A percentile compares a stretch with the other conserved stretches of the same genome.
Conservation (phyloP, 176 grass and related monocot genomes). For the barley (Hordeum vulgare) region DNA sequence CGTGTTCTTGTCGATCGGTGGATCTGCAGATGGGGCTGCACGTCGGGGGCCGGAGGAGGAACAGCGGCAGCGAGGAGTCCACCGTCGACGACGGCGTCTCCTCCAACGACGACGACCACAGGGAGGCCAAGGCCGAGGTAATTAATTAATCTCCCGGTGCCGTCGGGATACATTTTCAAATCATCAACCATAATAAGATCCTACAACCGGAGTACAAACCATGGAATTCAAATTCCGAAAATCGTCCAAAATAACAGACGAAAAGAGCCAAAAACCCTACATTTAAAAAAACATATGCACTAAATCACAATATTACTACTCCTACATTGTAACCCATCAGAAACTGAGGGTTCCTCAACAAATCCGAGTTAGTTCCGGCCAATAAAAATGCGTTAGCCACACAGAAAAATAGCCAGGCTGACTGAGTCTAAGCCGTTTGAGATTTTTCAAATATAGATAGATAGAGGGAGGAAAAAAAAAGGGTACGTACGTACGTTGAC, state of each 20-base stretch:
- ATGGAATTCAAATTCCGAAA: background rate
- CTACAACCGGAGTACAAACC: no score
- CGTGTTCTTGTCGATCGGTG: background rate
- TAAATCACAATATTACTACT: no score
- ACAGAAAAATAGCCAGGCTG: background rate
- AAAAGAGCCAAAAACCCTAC: no score
- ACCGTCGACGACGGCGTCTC: conserved; percentile 46
- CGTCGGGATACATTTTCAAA: background rate
- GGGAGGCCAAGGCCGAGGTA: conserved; percentile 44
- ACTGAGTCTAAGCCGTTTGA: background rate
- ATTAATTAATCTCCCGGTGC: no score
- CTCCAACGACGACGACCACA: conserved; percentile 32
- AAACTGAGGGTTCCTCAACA: no score
- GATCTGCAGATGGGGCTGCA: conserved; percentile 33
- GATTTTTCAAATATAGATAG: background rate
- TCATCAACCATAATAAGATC: background rate
- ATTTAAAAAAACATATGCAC: no score
- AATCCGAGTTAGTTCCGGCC: no score
- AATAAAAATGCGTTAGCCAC: no score
- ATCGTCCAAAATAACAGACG: background rate
- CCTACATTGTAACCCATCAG: no score
- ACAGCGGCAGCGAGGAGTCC: conserved; percentile 74
- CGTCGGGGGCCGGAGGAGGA: conserved; percentile 32
- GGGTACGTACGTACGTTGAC: no score
- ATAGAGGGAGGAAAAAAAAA: background rate